Base-by-base conservation (phyloP, 208 protist genomes). In the Trypanosoma scelopori region DNA sequence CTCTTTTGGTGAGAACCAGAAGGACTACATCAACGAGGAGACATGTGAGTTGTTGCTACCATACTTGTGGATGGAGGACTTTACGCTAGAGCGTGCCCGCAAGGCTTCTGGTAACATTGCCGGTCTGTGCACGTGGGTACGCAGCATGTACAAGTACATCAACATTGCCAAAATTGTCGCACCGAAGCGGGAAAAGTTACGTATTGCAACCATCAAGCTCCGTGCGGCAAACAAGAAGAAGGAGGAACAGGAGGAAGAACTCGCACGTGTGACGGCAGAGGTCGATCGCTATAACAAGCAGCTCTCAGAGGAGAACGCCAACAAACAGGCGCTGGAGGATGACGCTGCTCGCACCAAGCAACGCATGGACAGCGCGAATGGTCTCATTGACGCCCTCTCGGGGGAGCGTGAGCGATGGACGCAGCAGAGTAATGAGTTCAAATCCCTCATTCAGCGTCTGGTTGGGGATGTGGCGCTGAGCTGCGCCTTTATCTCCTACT, bases 1-100 rank as follows among this genome's bases (percentile, higher is more conserved):
- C 61, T 79, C 83, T 46, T 92, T 96, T 66, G 87, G 88, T 60
- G 67, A 91, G 58, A 88, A 82, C 30, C 88, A 93, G 70, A 96
- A 95, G 78, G 97, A 99, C 76, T 75, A 86, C 57, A 99, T 99
- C 79, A 99, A 98, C 72, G 98, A 99, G 73, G 98, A 99, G 81
- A 99, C 90, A 56, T 97, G 97, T 74, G 98, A 99, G 82, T 79
- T 99, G 48, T 82, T 99, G 11, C 71, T 97, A 75, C 98, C 98
- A 20, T 99, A 99, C 79, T 63, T 99, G 25, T 89, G 84, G 69
- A 97, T 98, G 80, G 81, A 88, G 16, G 95, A 97, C 76, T 99
- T 98, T 81, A 99, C 80, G 22, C 67, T 74, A 48, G 96, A 98
- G 46, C 79, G 85, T 56, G 98, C 98, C 5, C 85, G 89, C 42